phyloP scores from a whole-genome alignment of 768 basidiomycete genomes.

The Russula abietina region DNA sequence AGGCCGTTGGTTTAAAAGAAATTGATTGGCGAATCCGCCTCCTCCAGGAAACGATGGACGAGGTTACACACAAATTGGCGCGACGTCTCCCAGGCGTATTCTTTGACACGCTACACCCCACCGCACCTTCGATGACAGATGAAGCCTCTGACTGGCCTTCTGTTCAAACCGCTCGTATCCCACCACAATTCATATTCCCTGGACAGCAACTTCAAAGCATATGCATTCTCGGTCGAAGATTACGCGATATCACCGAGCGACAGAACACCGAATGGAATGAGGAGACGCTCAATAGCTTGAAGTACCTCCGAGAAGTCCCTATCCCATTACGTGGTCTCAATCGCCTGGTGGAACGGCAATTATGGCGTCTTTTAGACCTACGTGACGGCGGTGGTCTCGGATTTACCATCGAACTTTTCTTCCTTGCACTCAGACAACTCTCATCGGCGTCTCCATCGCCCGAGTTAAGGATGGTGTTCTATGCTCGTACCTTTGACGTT shows the following conservation, averaged over 20 bases:
- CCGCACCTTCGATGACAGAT: neutral
- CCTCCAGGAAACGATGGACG: neutral
- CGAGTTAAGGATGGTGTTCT: neutral
- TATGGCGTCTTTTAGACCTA: conserved; percentile 10
- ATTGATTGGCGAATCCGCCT: neutral
- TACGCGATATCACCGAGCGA: neutral
- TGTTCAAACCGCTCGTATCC: too few relatives aligned
- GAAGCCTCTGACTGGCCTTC: neutral
- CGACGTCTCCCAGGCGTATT: conserved; percentile 6
- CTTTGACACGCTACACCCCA: too few relatives aligned
- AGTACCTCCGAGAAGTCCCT: neutral
- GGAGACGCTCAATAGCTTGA: neutral
- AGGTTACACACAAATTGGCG: neutral
- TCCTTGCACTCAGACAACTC: conserved; percentile 4
- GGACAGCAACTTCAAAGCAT: neutral
- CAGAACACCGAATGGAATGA: neutral
- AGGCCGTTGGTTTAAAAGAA: neutral
- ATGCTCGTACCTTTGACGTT: neutral
- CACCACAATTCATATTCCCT: neutral
- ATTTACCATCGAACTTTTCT: conserved; percentile 6
- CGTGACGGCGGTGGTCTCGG: conserved; percentile 1
- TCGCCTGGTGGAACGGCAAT: neutral
- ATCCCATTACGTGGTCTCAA: neutral
- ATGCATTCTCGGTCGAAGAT: neutral
- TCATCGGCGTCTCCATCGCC: neutral